Evolutionary conservation across 768 basidiomycete species (phyloP).

Genomic region (Chalciporus pseudorubinellus): DNA sequence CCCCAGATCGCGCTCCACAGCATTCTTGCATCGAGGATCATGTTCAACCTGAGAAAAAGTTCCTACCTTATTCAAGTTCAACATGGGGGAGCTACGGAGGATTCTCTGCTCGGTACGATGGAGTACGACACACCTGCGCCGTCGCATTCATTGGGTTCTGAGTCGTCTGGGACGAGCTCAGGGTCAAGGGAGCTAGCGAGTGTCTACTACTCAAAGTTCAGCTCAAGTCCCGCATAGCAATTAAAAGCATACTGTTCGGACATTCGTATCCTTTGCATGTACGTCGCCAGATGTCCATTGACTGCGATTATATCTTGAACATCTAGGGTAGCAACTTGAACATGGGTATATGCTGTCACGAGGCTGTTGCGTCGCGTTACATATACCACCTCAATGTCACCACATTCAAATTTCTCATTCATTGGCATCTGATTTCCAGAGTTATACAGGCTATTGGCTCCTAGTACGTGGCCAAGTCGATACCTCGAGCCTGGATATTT

Average conservation of each 20-base stretch:
- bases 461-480: constrained; percentile 13
- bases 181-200: not conserved
- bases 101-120: not conserved
- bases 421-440: not conserved
- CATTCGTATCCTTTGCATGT: too few relatives aligned
- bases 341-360: too few relatives aligned
- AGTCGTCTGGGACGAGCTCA: not conserved
- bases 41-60: constrained; percentile 13
- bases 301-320: too few relatives aligned
- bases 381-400: too few relatives aligned
- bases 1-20: constrained; percentile 5
- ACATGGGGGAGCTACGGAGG: not conserved
- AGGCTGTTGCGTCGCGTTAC: too few relatives aligned
- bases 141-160: not conserved
- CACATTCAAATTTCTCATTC: too few relatives aligned
- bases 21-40: constrained; percentile 11
- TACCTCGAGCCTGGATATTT: constrained; percentile 34
- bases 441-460: not conserved
- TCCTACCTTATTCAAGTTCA: not conserved
- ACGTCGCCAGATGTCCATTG: too few relatives aligned
- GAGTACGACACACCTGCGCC: not conserved
- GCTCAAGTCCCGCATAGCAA: too few relatives aligned
- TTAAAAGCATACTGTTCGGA: too few relatives aligned
- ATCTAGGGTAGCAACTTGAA: too few relatives aligned
- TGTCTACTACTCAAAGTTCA: too few relatives aligned